These are phyloP conservation scores for Allomyces macrogynus DNA, from an alignment of 192 early-diverging fungal genomes.

Conservation along the genomic window DNA sequence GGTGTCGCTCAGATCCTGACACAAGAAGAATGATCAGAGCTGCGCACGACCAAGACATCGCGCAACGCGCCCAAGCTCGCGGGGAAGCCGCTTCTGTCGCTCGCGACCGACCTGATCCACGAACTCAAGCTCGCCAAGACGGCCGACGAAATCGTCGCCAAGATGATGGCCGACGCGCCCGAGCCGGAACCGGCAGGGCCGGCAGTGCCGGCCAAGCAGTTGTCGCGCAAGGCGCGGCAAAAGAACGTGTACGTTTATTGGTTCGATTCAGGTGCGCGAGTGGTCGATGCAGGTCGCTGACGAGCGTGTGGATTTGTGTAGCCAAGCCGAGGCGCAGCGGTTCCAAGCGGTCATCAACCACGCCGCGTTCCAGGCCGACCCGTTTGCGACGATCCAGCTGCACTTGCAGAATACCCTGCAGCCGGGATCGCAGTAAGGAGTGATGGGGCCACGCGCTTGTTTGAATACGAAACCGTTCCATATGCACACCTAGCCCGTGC, in stretches of 20 bases:
- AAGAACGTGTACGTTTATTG: too few species aligned
- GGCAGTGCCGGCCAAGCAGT: too few species aligned
- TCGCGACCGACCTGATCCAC: background rate
- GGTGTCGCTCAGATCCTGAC: too few species aligned
- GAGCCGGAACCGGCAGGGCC: background rate
- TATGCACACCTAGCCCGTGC: too few species aligned
- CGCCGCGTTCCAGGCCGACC: background rate
- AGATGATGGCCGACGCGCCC: background rate
- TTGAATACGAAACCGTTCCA: too few species aligned
- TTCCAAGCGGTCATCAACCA: background rate
- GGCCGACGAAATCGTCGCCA: too few species aligned
- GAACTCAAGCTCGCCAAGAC: background rate
- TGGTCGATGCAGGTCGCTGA: too few species aligned
- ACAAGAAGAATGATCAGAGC: background rate
- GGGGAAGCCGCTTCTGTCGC: background rate
- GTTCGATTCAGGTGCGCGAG: too few species aligned
- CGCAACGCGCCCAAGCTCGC: background rate
- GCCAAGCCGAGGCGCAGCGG: background rate
- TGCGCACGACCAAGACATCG: background rate
- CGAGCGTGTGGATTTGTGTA: background rate
- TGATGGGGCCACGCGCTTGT: too few species aligned
- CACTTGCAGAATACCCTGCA: background rate
- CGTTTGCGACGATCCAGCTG: background rate
- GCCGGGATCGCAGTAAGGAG: too few species aligned
- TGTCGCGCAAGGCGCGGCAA: too few species aligned